Conservation (phyloP, 768 basidiomycete species). For the Leccinum disarticulatum region DNA sequence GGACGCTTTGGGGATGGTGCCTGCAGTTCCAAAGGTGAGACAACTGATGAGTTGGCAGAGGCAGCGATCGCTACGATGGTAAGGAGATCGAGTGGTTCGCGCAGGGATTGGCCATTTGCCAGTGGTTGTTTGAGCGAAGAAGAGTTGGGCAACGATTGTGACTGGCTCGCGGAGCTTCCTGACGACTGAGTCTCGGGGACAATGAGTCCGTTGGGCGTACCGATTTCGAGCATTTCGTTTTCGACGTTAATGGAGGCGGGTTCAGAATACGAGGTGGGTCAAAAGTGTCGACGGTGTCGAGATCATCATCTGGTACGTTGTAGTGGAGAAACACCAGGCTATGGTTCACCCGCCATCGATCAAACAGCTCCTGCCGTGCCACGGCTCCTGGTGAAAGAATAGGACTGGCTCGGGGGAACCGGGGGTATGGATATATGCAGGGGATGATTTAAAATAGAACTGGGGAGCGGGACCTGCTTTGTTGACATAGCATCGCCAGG, state of each 20-base stretch:
- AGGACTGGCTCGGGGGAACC: slow-evolving; percentile 1
- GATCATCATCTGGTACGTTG: slow-evolving; percentile 1
- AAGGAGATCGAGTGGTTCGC: slow-evolving; percentile 13
- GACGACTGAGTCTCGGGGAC: slow-evolving; percentile 36
- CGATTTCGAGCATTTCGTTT: slow-evolving; percentile 1
- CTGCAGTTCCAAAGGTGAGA: slow-evolving; percentile 5
- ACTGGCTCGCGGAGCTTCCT: slow-evolving; percentile 21
- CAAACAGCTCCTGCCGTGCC: slow-evolving; percentile 31
- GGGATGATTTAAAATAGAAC: background rate
- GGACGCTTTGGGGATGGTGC: slow-evolving; percentile 1
- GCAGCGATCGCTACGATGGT: slow-evolving; percentile 17
- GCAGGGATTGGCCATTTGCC: slow-evolving; percentile 1
- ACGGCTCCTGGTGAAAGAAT: slow-evolving; percentile 28
- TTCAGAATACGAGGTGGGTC: slow-evolving; percentile 6
- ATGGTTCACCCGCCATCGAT: slow-evolving; percentile 17
- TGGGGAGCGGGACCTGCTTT: background rate
- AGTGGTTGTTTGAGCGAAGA: background rate
- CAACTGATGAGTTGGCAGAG: slow-evolving; percentile 9
- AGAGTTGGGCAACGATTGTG: slow-evolving; percentile 8
- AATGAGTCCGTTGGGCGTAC: slow-evolving; percentile 19
- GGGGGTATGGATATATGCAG: slow-evolving; percentile 9
- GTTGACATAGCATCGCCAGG: background rate
- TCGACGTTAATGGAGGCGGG: slow-evolving; percentile 6
- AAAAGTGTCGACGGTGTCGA: background rate
- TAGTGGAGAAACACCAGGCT: background rate